Conservation (phyloP, 2,329 filamentous ascomycete species). For the Penicillium sp. region DNA sequence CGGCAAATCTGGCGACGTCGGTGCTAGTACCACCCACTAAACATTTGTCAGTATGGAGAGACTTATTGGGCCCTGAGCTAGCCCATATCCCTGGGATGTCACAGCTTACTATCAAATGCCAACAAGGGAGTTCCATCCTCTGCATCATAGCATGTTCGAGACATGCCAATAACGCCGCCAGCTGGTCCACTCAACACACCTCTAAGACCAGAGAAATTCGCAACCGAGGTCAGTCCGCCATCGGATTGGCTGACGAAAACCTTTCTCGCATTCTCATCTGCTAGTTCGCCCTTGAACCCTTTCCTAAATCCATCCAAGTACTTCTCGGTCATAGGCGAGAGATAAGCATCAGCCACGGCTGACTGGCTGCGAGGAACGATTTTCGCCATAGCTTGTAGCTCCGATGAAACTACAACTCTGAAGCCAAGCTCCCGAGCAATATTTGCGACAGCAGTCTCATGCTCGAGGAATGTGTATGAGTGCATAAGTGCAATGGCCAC, state of each 20-base stretch:
- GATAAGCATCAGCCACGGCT: slow-evolving; percentile 70
- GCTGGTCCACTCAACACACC: slow-evolving; percentile 84
- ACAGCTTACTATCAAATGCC: slow-evolving; percentile 66
- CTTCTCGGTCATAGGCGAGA: slow-evolving; percentile 67
- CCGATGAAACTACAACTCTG: slow-evolving; percentile 67
- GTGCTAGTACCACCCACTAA: slow-evolving; percentile 80
- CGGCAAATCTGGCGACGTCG: slow-evolving; percentile 78
- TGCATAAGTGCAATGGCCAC: slow-evolving; percentile 61
- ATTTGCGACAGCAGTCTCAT: slow-evolving; percentile 70
- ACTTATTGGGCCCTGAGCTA: background rate
- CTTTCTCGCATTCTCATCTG: slow-evolving; percentile 68
- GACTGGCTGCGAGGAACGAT: slow-evolving; percentile 67
- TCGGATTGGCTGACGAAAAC: slow-evolving; percentile 77
- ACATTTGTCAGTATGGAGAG: background rate
- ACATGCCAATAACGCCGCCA: slow-evolving; percentile 85
- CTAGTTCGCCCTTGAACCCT: slow-evolving; percentile 72
- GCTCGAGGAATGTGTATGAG: slow-evolving; percentile 77
- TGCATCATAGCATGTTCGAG: slow-evolving; percentile 78
- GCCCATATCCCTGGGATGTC: background rate
- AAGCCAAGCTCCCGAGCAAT: slow-evolving; percentile 74
- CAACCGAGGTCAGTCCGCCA: slow-evolving; percentile 54
- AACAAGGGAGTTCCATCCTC: slow-evolving; percentile 77
- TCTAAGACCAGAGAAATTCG: slow-evolving; percentile 69
- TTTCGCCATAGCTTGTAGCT: slow-evolving; percentile 78
- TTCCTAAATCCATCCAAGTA: slow-evolving; percentile 53